Percentiles rank a stretch among this genome's conserved stretches.
phyloP scores from a whole-genome alignment of 805 yeast species.

The Cyberlindnera euphorbiiphila region DNA sequence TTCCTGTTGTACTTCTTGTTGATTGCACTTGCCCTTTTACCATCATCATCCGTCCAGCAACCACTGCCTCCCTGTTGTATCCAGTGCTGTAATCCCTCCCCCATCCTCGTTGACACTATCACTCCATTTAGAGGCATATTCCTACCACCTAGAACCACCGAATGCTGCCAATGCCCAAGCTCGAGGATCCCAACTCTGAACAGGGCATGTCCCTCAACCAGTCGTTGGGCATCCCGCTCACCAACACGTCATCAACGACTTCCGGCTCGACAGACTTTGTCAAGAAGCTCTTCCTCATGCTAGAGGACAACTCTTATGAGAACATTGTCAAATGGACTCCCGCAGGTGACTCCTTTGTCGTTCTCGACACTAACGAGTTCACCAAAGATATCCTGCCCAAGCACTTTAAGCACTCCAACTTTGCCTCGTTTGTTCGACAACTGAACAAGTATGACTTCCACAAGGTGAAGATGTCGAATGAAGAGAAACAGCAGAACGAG shows the following conservation, averaged over 20 bases:
- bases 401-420: slow-evolving; percentile 92
- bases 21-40: no score
- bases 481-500: slow-evolving; percentile 49
- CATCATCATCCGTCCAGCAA: no score
- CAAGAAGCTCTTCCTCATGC: slow-evolving; percentile 75
- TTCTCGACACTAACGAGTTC: slow-evolving; percentile 84
- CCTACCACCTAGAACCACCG: no score
- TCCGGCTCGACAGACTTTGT: slow-evolving; percentile 73
- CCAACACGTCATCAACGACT: slow-evolving; percentile 26
- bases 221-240: slow-evolving; percentile 21
- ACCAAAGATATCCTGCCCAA: slow-evolving; percentile 84
- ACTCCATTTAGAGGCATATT: no score
- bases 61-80: no score
- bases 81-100: no score
- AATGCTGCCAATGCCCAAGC: slow-evolving; percentile 21
- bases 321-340: slow-evolving; percentile 83
- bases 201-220: slow-evolving; percentile 12
- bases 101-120: no score
- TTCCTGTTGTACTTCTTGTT: no score
- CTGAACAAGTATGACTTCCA: slow-evolving; percentile 96
- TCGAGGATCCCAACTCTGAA: slow-evolving; percentile 7
- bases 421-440: slow-evolving; percentile 93
- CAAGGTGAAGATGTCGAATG: slow-evolving; percentile 76
- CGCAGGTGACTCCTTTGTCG: slow-evolving; percentile 83
- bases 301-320: slow-evolving; percentile 74